Conservation (phyloP, 371 early-diverging fungal species). For the Lichtheimia ornata region DNA sequence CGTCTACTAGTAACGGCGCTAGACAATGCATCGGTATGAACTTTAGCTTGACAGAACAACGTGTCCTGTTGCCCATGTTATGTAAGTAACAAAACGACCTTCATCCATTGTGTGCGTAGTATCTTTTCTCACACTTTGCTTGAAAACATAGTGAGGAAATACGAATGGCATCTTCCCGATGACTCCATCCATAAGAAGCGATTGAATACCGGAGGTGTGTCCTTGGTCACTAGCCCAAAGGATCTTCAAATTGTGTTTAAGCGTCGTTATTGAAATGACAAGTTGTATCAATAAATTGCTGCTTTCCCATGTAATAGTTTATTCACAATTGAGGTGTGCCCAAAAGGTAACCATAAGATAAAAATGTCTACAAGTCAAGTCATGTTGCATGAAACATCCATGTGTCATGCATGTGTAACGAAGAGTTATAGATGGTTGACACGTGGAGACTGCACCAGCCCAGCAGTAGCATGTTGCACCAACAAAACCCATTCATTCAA, state of each 20-base stretch:
- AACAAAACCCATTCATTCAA: no score
- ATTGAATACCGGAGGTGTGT: constrained; percentile 3
- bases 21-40: constrained; percentile 25
- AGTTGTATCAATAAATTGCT: no score
- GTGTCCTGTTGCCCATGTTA: constrained; percentile 16
- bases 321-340: no score
- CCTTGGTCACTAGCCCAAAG: not conserved
- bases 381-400: no score
- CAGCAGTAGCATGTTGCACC: no score
- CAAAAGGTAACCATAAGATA: no score
- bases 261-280: not conserved
- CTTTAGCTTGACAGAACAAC: constrained; percentile 21
- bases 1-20: constrained; percentile 22
- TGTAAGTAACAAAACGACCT: constrained; percentile 6
- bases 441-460: no score
- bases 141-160: constrained; percentile 17
- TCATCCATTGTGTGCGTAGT: not conserved
- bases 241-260: constrained; percentile 8
- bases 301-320: no score
- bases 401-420: no score
- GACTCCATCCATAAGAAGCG: constrained; percentile 16
- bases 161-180: constrained; percentile 20
- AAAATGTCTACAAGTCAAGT: no score
- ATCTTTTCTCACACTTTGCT: not conserved
- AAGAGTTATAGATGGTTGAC: no score